Percentiles rank a stretch among this genome's conserved stretches.
Evolutionary conservation across 2,329 filamentous ascomycete genomes (phyloP).

Genomic region (Xylaria hypoxylon): DNA sequence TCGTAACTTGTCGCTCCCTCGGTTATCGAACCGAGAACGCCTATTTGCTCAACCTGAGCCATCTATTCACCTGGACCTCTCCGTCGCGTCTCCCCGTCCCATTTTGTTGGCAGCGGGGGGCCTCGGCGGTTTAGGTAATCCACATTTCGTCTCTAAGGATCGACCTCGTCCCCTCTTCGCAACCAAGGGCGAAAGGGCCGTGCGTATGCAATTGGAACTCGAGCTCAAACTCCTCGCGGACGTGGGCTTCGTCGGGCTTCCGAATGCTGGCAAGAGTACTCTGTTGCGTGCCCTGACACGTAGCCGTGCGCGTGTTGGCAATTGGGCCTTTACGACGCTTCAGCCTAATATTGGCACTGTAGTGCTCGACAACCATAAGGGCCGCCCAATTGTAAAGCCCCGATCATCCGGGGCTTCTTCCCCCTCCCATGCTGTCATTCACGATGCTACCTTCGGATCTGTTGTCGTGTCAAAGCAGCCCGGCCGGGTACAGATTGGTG

Average conservation of each 20-base stretch:
- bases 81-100: constrained; percentile 81
- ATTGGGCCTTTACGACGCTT: constrained; percentile 97
- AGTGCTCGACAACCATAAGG: constrained; percentile 86
- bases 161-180: constrained; percentile 85
- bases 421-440: constrained; percentile 56
- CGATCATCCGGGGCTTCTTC: constrained; percentile 38
- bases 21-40: constrained; percentile 63
- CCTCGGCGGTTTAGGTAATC: constrained; percentile 90
- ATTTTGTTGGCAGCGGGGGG: constrained; percentile 89
- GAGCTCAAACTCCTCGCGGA: constrained; percentile 96
- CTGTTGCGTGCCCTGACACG: constrained; percentile 88
- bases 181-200: constrained; percentile 83
- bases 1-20: constrained; percentile 63
- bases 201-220: constrained; percentile 83
- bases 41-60: constrained; percentile 75
- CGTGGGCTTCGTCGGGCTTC: constrained; percentile 91
- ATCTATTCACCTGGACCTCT: constrained; percentile 79
- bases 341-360: constrained; percentile 97
- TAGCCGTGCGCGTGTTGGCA: constrained; percentile 87
- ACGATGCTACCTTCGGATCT: constrained; percentile 48
- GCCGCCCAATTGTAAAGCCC: constrained; percentile 68
- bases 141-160: constrained; percentile 86
- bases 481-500: constrained; percentile 41
- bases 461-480: constrained; percentile 46
- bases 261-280: constrained; percentile 96